phyloP scores from a whole-genome alignment of 345 rosid species.

The Camelina sativa region DNA sequence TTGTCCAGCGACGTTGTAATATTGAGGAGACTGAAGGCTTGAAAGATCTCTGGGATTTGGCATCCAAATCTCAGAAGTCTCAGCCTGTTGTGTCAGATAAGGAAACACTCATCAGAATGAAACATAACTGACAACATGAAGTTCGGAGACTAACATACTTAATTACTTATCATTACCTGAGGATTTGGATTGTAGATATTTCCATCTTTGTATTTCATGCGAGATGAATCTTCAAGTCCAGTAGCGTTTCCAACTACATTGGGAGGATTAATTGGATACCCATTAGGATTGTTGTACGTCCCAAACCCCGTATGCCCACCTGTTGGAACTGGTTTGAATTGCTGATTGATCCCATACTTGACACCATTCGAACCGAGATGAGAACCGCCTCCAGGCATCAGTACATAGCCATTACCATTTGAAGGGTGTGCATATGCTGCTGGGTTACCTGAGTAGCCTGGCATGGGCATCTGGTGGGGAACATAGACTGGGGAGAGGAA shows the following conservation, averaged over 20 bases:
- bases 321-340: conserved; percentile 74
- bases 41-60: conserved; percentile 80
- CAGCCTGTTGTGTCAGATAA: conserved; percentile 57
- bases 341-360: conserved; percentile 83
- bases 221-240: conserved; percentile 86
- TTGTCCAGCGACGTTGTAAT: conserved; percentile 87
- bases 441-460: conserved; percentile 81
- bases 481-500: conserved; percentile 79
- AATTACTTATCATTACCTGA: conserved; percentile 56
- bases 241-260: conserved; percentile 76
- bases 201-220: conserved; percentile 84
- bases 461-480: conserved; percentile 89
- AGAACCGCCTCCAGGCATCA: conserved; percentile 90
- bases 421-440: conserved; percentile 81
- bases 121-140: background rate
- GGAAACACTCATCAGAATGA: conserved; percentile 18
- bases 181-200: conserved; percentile 79
- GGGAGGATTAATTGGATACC: conserved; percentile 69
- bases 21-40: conserved; percentile 70
- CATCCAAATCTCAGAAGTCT: conserved; percentile 92
- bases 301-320: conserved; percentile 53
- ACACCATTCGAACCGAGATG: conserved; percentile 72
- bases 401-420: conserved; percentile 76
- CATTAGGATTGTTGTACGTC: conserved; percentile 33
- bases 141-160: conserved; percentile 1